phyloP scores from a whole-genome alignment of 2,329 filamentous ascomycete genomes.

The Penicillium sp. region DNA sequence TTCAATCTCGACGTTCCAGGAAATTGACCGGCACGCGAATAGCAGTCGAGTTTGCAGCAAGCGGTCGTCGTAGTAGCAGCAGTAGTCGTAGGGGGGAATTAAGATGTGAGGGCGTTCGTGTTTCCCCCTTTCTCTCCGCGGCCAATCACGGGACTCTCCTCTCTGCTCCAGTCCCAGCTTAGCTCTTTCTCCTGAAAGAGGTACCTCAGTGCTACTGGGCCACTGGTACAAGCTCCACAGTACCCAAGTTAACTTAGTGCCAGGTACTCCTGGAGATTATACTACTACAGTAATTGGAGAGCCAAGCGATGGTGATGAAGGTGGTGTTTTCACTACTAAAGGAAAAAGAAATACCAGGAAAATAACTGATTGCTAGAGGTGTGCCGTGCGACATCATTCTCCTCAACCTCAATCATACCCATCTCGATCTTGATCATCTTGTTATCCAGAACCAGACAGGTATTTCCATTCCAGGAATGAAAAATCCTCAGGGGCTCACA shows the following conservation, averaged over 20 bases:
- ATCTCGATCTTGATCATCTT: not conserved
- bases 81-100: conserved; percentile 7
- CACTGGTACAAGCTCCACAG: conserved; percentile 7
- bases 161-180: conserved; percentile 16
- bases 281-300: conserved; percentile 20
- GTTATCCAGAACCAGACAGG: not conserved
- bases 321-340: no score
- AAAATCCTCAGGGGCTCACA: conserved; percentile 23
- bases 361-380: no score
- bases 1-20: conserved; percentile 16
- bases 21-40: not conserved
- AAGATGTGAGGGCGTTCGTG: conserved; percentile 19
- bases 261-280: not conserved
- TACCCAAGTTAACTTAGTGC: no score
- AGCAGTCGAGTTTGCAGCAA: no score
- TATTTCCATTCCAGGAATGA: no score
- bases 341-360: no score
- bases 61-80: not conserved
- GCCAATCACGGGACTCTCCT: conserved; percentile 21
- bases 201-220: not conserved
- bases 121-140: conserved; percentile 25
- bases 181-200: not conserved
- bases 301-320: conserved; percentile 13
- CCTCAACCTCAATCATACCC: not conserved
- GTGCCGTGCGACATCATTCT: no score